Evolutionary conservation across 306 rosid species (phyloP), one percentile per base, ranked within the genome.

Genomic region (Dryas alaskensis): DNA sequence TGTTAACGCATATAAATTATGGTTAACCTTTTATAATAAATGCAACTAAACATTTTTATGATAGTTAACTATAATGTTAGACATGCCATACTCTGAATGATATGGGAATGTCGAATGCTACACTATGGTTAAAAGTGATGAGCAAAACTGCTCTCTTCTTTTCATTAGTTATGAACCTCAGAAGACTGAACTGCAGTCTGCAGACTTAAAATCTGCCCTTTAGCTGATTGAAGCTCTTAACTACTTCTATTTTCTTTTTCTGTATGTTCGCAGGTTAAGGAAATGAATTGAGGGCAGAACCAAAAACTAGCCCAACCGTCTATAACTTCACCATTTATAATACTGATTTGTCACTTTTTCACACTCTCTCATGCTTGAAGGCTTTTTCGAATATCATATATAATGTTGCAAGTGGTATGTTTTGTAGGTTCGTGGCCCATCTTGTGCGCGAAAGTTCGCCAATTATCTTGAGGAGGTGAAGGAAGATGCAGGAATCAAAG

Each of bases 371-470:
- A 5, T 44, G 14, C 60, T 67, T 53, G 71, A 67, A 60, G 58
- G 16, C 63, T 19, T 61, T 70, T 27, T 61, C 51, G 67, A 73
- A 61, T 64, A 49, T 50, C 67, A 72, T 65, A 58, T 65, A 16
- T 54, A 51, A 39, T 69, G 54, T 17, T 65, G 73, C 57, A 39
- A 10, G 62, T 69, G 16, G 17, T 22, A 10, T 59, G 49, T 76
- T 74, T 72, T 83, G 72, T 59, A 93, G 98, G 98, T 90, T 77
- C 98, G 98, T 46, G 98, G 98, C 79, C 98, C 97, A 37, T 82
- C 77, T 55, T 93, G 97, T 79, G 98, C 98, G 5, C 81, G 96
- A 60, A 90, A 65, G 84, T 69, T 90, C 9, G 89, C 80, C 70
- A 90, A 85, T 74, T 85, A 85, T 78, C 93, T 93, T 2, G 85